Evolutionary conservation across 371 early-diverging fungal genomes (phyloP), one percentile per base, ranked within the genome.

Genomic region (Apophysomyces trapeziformis): DNA sequence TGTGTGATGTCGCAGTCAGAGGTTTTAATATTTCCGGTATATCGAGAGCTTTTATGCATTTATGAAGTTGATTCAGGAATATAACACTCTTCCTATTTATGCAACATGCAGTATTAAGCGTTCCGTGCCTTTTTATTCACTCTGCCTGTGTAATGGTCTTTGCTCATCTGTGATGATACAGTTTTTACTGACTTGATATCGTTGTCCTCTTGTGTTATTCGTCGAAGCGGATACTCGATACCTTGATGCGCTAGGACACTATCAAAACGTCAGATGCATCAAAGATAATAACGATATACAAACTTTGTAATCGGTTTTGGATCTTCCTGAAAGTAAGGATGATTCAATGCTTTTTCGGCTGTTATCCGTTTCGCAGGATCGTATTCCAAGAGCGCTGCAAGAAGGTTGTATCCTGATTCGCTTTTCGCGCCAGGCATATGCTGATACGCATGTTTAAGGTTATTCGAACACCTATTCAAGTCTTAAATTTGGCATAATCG

Each of bases 251-350:
- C 72, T 63, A 90, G 77, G 6, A 85, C 84, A 58, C 88, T 88
- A 36, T 16, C 39, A n/a, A 58, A 63, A 61, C 7, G 38, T 12
- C n/a, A 61, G 47, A 13, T 11, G 46, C 38, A 38, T 44, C 39
- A 18, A 62, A 35, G 45, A 54, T 32, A 14, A 60, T 7, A 66
- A 41, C 6, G 12, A 38, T 35, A 41, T 35, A 69, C 86, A 74
- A 85, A 93, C 93, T 89, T 87, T 77, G 86, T 78, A 9, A 83
- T 73, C 2, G 96, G 95, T 50, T 78, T 81, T 3, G 97, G 96
- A n/a, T 95, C 95, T 62, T 95, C 95, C 61, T 82, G 76, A 66
- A 99, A 99, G 68, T 96, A 99, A 18, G 92, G 87, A 71, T 97
- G 95, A 16, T 83, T 82, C 36, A 99, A 75, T 4, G 97, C 95